Percentiles rank a stretch among this genome's conserved stretches.
Evolutionary conservation across 1,284 basidiomycete genomes (phyloP).

Genomic region (Leccinum pseudoinsigne): DNA sequence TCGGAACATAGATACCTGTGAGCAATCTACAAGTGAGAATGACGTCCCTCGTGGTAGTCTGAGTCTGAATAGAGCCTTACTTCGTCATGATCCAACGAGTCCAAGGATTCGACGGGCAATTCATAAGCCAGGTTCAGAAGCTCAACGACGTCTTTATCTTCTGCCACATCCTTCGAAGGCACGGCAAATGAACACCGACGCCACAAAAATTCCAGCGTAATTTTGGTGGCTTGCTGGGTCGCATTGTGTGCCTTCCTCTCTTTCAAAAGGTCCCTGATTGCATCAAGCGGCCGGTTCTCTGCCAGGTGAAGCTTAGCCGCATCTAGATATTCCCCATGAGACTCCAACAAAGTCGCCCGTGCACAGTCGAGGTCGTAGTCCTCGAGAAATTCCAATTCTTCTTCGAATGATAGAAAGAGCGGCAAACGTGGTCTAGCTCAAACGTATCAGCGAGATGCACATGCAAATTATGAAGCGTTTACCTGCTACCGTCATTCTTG

Average conservation of each 20-base stretch:
- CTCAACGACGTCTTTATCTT: too few relatives aligned
- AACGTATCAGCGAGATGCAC: too few relatives aligned
- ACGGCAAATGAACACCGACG: too few relatives aligned
- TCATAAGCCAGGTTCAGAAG: too few relatives aligned
- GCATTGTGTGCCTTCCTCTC: constrained; percentile 34
- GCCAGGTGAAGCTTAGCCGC: constrained; percentile 56
- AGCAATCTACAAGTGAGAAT: background rate
- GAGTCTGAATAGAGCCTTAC: too few relatives aligned
- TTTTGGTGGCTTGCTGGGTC: constrained; percentile 32
- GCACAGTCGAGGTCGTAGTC: constrained; percentile 54
- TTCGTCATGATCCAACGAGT: too few relatives aligned
- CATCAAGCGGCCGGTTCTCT: constrained; percentile 50
- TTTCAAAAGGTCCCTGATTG: constrained; percentile 46
- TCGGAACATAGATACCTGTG: constrained; percentile 28
- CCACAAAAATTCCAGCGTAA: constrained; percentile 17
- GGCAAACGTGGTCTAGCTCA: too few relatives aligned
- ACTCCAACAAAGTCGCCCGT: constrained; percentile 49
- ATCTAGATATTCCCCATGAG: constrained; percentile 44
- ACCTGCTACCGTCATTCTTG: too few relatives aligned
- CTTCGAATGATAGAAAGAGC: constrained; percentile 33
- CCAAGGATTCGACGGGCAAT: too few relatives aligned
- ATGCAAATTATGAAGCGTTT: fast-evolving
- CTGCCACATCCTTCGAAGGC: too few relatives aligned
- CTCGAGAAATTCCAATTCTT: constrained; percentile 58
- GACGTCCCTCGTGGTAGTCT: background rate